Evolutionary conservation across 192 early-diverging fungal species (phyloP), one percentile per base, ranked within the genome.

Genomic region (Backusella liffmaniae): DNA sequence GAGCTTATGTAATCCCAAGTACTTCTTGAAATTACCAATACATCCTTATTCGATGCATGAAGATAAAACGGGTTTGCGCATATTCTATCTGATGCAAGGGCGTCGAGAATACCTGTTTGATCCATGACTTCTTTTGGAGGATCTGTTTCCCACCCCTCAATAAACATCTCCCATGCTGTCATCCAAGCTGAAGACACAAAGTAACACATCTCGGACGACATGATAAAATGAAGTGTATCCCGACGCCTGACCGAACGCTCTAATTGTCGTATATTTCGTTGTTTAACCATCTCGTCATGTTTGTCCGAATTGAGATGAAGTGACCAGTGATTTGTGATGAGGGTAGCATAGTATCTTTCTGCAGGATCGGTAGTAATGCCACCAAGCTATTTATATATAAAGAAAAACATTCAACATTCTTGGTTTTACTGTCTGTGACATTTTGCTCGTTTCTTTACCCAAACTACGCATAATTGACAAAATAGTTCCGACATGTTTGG

Each of bases 171-270:
- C 76, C 76, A 77, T 18, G 23, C 16, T 36, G 29, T 62, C 70
- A 77, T 72, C 76, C 76, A 77, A 3, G 29, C 16, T 7, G 76
- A 39, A 15, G 76, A 35, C 16, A 77, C 66, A 39, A 77, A 77
- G 15, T 9, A 34, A 23, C 36, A 72, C 10, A 10, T 18, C 5
- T 34, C 39, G 29, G 6, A 9, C 15, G 56, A 32, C 70, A 72
- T 36, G 18, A 77, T 77, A 13, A 66, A 35, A 15, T 72, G 69
- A 34, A 70, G 76, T 18, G 76, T 72, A 44, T 77, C 76, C 15
- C 5, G 21, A 42, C 76, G 72, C 26, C 76, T 70, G 4, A 73
- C 23, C 1, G 42, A 37, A 12, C 76, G 46, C 44, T 77, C 77
- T 37, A 34, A 26, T 29, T 35, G 32, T 36, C 67, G 46, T 26